phyloP scores from a whole-genome alignment of 441 rosid genomes.

The Croton laevigatus region DNA sequence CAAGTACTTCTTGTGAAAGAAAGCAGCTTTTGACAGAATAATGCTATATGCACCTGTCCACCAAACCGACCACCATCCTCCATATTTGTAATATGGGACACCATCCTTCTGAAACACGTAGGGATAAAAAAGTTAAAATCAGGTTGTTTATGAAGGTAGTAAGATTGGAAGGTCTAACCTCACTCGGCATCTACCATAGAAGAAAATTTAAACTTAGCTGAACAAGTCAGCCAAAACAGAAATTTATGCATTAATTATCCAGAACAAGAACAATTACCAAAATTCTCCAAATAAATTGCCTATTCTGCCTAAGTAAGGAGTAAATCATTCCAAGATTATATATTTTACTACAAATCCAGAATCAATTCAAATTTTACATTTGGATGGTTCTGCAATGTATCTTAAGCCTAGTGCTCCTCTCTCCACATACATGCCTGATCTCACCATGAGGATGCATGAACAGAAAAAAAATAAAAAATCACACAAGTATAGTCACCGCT shows the following conservation, averaged over 20 bases:
- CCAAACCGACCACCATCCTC: constrained; percentile 91
- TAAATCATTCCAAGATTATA: not conserved
- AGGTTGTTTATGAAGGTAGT: not conserved
- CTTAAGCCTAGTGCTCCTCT: not conserved
- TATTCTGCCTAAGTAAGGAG: not conserved
- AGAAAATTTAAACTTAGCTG: not conserved
- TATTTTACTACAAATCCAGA: not conserved
- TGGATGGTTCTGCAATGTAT: not conserved
- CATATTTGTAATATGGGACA: constrained; percentile 37
- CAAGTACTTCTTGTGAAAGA: constrained; percentile 74
- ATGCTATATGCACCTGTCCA: constrained; percentile 77
- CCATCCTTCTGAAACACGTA: constrained; percentile 8
- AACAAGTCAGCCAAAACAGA: not conserved
- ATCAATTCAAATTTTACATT: not conserved
- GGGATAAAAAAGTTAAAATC: not conserved
- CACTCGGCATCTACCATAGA: not conserved
- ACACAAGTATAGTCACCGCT: not conserved
- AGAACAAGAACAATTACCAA: not conserved
- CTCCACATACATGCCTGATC: not conserved
- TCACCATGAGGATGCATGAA: not conserved
- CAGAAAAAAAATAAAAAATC: not conserved
- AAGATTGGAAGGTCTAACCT: not conserved
- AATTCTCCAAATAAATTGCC: not conserved
- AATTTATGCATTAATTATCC: not conserved
- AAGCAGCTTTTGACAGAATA: constrained; percentile 79